Percentiles rank a stretch among this genome's conserved stretches.
These are phyloP conservation scores for Metschnikowia vanudenii DNA, from an alignment of 805 yeast genomes.

Conservation along the genomic window DNA sequence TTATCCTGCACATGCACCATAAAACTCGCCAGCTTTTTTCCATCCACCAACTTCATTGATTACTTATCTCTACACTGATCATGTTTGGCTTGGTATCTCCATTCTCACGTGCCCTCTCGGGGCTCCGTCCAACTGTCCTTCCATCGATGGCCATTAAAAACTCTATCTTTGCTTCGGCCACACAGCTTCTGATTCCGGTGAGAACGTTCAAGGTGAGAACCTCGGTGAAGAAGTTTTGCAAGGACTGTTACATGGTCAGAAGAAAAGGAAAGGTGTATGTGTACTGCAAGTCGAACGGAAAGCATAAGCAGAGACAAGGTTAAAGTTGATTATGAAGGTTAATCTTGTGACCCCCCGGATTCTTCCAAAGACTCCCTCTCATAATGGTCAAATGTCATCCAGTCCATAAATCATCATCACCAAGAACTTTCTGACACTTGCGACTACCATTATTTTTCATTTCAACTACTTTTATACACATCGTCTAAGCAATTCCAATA, in stretches of 20 bases:
- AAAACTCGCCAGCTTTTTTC: slow-evolving; percentile 1
- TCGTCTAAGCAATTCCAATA: no score
- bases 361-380: no score
- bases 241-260: slow-evolving; percentile 85
- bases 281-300: slow-evolving; percentile 87
- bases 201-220: slow-evolving; percentile 89
- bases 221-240: slow-evolving; percentile 89
- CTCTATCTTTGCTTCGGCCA: slow-evolving; percentile 12
- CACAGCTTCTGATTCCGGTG: slow-evolving; percentile 15
- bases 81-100: slow-evolving; percentile 19
- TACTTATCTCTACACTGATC: neutral
- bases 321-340: neutral
- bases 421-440: no score
- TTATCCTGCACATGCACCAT: neutral
- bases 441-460: no score
- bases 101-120: slow-evolving; percentile 16
- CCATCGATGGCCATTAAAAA: slow-evolving; percentile 13
- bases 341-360: no score
- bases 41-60: neutral
- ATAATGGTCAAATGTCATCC: no score
- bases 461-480: no score
- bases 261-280: slow-evolving; percentile 94
- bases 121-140: slow-evolving; percentile 12
- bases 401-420: no score
- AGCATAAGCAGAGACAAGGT: slow-evolving; percentile 33